Base-by-base conservation (phyloP, 1,284 basidiomycete species). In the Pisolithus thermaeus region DNA sequence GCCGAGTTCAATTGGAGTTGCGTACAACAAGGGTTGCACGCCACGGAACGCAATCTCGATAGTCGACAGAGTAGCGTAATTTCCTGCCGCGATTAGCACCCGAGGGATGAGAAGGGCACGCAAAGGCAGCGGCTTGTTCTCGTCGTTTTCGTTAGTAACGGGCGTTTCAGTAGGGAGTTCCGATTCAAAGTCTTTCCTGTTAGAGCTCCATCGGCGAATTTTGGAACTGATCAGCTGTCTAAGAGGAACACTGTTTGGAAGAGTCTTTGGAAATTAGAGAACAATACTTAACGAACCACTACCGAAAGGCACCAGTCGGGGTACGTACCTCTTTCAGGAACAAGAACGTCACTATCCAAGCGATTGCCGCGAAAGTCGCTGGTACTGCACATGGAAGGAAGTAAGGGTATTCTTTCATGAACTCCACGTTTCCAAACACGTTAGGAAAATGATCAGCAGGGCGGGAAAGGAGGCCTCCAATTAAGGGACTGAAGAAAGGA, bases 341-440 rank as follows among this genome's bases (percentile, higher is more conserved):
- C 4, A 82, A 50, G 43, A 73, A 72, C 0, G 80, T 79, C 1
- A 84, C 70, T 14, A 83, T 39, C 75, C 81, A 84, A 12, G 81
- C 78, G n/a, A 83, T n/a, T 8, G 72, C 66, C 1, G 84, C 75
- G 63, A 81, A 83, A 0, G 81, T 80, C 3, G 85, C 85, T 2
- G 84, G 77, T 4, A 87, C 76, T 11, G 83, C 75, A 57, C 86
- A 90, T 9, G 87, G 80, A 44, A 90, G 72, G 66, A 90, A 87
- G 66, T 90, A 90, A 12, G 87, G 87, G 63, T 88, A 83, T 50
- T 72, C 73, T 54, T 76, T 80, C 59, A 85, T 68, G 63, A 90
- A 87, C 23, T 73, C 70, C 49, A 72, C 81, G 49, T 76, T 56
- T 12, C 84, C 83, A 59, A 89, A 90, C 3, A 81, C 46, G 12